Evolutionary conservation across 2,329 filamentous ascomycete genomes (phyloP), one percentile per base, ranked within the genome.

Genomic region (Mycosphaerelloides madeirae): DNA sequence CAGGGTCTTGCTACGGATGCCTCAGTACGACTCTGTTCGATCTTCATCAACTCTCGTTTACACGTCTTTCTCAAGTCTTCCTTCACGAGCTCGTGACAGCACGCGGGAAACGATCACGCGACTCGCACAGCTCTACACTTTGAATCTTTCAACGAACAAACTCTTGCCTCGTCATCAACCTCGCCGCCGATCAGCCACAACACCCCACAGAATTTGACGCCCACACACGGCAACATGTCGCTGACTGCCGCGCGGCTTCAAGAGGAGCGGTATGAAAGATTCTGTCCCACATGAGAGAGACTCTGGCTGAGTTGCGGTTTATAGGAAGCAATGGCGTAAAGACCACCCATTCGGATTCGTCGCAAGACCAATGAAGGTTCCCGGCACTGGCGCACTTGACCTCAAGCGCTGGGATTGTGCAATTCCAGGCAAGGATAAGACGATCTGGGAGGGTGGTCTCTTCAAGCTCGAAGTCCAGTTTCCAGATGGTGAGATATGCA

Each of bases 311-410:
- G 54, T 25, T 56, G 45, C 29, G 11, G 14, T 19, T 9, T 37
- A 32, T 58, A 95, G 90, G 53, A 97, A 95, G 72, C 88, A 95
- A 72, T 98, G 93, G 93, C 83, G 93, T 55, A 84, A 84, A 64
- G 91, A 98, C 59, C 93, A 98, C 63, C 94, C 94, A 0, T 98
- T 98, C 63, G 93, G 93, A 50, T 98, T 98, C 73, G 95, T 86
- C 68, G 93, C 93, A 18, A 87, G 90, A 64, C 93, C 94, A 11
- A 75, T 83, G 51, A 85, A 91, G 57, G 90, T 81, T 52, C 68
- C 83, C 14, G 22, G 22, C 22, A 78, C 87, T 55, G 90, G 89
- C 43, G 81, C 88, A 1, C 78, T 97, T 41, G 93, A 98, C 63
- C 76, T 98, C 53, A 95, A 96, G 77, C 80, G 82, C 54, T 98